Evolutionary conservation across 164 flowering plant genomes (phyloP).

Genomic region (Stephania cephalantha): DNA sequence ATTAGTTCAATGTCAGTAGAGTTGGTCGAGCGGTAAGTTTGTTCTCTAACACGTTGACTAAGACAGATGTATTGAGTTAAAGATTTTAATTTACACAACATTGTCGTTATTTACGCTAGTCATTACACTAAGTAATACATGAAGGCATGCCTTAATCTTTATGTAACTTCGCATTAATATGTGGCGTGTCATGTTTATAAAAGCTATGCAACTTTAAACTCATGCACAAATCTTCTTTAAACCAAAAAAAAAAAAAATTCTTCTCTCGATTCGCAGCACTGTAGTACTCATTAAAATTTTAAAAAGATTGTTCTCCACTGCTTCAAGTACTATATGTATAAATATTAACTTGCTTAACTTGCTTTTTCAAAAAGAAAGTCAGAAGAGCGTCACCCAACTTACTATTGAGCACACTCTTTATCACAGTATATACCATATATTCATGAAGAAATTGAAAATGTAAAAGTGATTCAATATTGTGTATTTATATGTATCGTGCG

Average conservation of each 20-base stretch:
- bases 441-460: neutral
- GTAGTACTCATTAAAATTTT: too few relatives aligned
- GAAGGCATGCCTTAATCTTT: neutral
- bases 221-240: neutral
- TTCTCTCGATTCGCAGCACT: neutral
- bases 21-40: too few relatives aligned
- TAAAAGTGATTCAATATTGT: neutral
- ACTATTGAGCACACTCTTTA: too few relatives aligned
- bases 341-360: neutral
- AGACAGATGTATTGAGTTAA: too few relatives aligned
- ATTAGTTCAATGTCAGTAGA: too few relatives aligned
- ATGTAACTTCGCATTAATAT: neutral
- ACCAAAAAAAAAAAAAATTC: neutral
- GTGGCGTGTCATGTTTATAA: neutral
- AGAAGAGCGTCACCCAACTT: neutral
- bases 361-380: neutral
- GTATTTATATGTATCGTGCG: too few relatives aligned
- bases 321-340: neutral
- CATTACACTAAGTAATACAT: neutral
- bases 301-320: neutral
- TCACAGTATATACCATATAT: neutral
- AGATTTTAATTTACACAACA: too few relatives aligned
- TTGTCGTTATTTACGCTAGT: neutral
- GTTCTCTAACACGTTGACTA: too few relatives aligned
- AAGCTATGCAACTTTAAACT: neutral